These are phyloP conservation scores for Raddia distichophylla DNA, from an alignment of 176 grass and related monocot genomes.

Conservation along the genomic window DNA sequence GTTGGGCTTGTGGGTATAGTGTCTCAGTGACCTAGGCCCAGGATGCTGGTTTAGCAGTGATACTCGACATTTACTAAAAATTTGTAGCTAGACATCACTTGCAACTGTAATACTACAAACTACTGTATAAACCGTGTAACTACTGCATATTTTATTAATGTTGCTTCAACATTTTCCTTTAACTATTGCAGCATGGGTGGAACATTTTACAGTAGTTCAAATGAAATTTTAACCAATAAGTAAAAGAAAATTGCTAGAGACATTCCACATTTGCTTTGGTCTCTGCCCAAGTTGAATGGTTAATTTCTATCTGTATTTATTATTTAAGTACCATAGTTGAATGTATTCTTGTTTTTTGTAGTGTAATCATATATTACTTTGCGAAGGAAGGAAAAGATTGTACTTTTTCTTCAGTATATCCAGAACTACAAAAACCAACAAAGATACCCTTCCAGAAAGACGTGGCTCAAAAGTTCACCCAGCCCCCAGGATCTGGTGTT, in stretches of 20 bases:
- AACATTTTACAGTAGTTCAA: neutral
- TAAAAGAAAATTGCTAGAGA: constrained; percentile 6
- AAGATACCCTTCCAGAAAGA: constrained; percentile 78
- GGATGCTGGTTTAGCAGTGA: too few relatives aligned
- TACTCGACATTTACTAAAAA: too few relatives aligned
- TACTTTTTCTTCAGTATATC: constrained; percentile 57
- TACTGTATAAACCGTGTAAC: neutral
- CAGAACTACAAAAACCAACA: constrained; percentile 52
- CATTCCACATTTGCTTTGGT: neutral
- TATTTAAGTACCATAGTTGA: neutral
- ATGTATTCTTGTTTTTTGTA: constrained; percentile 42
- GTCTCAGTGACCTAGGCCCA: too few relatives aligned
- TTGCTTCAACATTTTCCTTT: constrained; percentile 21
- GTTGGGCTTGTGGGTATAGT: too few relatives aligned
- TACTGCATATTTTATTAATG: neutral
- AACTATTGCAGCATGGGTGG: neutral
- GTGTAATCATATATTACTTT: constrained; percentile 86
- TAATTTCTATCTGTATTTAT: constrained; percentile 7
- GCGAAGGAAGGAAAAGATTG: constrained; percentile 80
- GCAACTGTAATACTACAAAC: neutral
- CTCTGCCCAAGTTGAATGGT: neutral
- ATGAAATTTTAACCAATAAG: neutral
- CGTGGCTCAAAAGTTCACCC: constrained; percentile 70
- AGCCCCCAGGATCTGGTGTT: constrained; percentile 77
- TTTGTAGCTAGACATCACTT: neutral